Conservation (phyloP, 2,329 filamentous ascomycete genomes). For the Fusarium burgessii region DNA sequence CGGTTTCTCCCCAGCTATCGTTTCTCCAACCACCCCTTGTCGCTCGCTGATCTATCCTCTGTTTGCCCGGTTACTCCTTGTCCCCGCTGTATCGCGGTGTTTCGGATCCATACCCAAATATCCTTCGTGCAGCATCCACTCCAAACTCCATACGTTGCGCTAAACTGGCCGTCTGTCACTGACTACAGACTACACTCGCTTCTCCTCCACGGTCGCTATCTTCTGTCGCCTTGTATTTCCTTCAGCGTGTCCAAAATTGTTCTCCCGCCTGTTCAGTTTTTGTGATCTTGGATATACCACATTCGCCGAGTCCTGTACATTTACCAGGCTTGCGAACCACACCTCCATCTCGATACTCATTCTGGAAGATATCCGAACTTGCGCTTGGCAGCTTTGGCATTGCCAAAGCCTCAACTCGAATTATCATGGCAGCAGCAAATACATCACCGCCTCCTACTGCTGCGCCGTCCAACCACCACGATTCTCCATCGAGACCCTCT, state of each 20-base stretch:
- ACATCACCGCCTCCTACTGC: slow-evolving; percentile 51
- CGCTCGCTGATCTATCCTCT: slow-evolving; percentile 41
- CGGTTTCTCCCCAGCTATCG: slow-evolving; percentile 16
- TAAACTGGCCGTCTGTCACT: slow-evolving; percentile 27
- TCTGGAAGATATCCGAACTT: slow-evolving; percentile 18
- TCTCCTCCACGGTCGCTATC: slow-evolving; percentile 29
- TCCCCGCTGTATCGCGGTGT: slow-evolving; percentile 35
- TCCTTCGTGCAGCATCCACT: slow-evolving; percentile 33
- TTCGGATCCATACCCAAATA: slow-evolving; percentile 40
- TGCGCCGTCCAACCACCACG: slow-evolving; percentile 44
- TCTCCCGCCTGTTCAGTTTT: slow-evolving; percentile 2
- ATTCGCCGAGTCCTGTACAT: slow-evolving; percentile 1
- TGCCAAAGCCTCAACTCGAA: slow-evolving; percentile 33
- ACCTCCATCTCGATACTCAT: slow-evolving; percentile 15
- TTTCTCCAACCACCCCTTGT: slow-evolving; percentile 39
- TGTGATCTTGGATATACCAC: slow-evolving; percentile 11
- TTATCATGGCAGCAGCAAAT: slow-evolving; percentile 52
- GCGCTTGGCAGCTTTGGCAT: slow-evolving; percentile 29
- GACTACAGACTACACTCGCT: slow-evolving; percentile 24
- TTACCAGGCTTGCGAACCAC: slow-evolving; percentile 16
- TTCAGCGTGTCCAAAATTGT: slow-evolving; percentile 8
- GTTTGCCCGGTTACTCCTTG: slow-evolving; percentile 22
- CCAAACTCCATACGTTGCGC: slow-evolving; percentile 18
- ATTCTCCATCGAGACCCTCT: slow-evolving; percentile 19
- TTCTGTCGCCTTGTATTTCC: slow-evolving; percentile 3